phyloP scores from a whole-genome alignment of 768 basidiomycete species.

The Hericium rajendrae region DNA sequence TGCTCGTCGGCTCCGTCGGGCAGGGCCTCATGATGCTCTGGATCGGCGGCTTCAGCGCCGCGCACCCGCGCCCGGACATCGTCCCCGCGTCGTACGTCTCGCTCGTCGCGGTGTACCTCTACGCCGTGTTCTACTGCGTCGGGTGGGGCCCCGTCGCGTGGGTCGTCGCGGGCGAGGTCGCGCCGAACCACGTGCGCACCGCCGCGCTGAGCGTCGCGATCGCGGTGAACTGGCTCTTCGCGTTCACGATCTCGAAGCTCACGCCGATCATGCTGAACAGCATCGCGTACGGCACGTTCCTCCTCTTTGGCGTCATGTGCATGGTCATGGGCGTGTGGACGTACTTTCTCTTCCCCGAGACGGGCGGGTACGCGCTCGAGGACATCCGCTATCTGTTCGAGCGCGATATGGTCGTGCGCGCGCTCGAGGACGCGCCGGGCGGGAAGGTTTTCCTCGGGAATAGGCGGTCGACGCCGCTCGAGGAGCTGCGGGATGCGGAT shows the following conservation, averaged over 20 bases:
- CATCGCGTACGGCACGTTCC: constrained; percentile 26
- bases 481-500: background rate
- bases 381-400: constrained; percentile 38
- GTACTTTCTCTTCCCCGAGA: constrained; percentile 38
- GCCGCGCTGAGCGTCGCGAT: constrained; percentile 28
- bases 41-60: constrained; percentile 31
- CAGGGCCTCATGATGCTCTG: constrained; percentile 41
- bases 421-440: constrained; percentile 33
- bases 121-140: constrained; percentile 20
- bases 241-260: constrained; percentile 35
- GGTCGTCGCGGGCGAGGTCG: constrained; percentile 35
- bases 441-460: constrained; percentile 26
- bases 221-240: constrained; percentile 37
- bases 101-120: constrained; percentile 31
- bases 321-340: constrained; percentile 33
- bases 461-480: background rate
- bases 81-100: constrained; percentile 34
- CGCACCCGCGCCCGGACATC: constrained; percentile 23
- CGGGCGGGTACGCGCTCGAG: constrained; percentile 35
- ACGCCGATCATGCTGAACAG: constrained; percentile 29
- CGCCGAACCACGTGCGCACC: constrained; percentile 35
- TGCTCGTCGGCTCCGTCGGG: constrained; percentile 39
- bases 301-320: constrained; percentile 34
- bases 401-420: constrained; percentile 24
- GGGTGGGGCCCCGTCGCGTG: constrained; percentile 30